These are phyloP conservation scores for Fusarium clavum DNA, from an alignment of 2,329 filamentous ascomycete genomes.

Conservation along the genomic window DNA sequence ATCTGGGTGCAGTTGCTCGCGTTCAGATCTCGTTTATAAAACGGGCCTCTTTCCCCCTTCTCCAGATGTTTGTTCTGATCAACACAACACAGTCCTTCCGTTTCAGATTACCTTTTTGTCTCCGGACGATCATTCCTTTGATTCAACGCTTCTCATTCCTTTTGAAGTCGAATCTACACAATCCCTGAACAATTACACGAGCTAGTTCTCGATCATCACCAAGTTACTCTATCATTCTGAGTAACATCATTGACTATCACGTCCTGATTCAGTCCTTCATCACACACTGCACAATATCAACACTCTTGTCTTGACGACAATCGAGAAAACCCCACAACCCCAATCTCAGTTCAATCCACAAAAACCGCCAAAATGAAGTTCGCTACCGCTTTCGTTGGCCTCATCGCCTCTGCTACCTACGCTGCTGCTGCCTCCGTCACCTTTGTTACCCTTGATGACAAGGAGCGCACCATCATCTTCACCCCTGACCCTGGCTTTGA, in stretches of 20 bases:
- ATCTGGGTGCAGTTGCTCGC: slow-evolving; percentile 21
- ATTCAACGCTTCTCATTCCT: slow-evolving; percentile 50
- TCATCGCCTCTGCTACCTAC: slow-evolving; percentile 57
- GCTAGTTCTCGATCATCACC: slow-evolving; percentile 44
- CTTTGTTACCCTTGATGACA: slow-evolving; percentile 68
- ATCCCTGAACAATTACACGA: slow-evolving; percentile 42
- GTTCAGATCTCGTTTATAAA: slow-evolving; percentile 45
- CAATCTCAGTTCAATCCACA: slow-evolving; percentile 21
- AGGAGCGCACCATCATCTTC: slow-evolving; percentile 63
- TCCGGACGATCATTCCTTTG: slow-evolving; percentile 48
- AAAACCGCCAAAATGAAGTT: slow-evolving; percentile 65
- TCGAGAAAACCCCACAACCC: slow-evolving; percentile 26
- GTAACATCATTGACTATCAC: slow-evolving; percentile 24
- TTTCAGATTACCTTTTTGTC: slow-evolving; percentile 42
- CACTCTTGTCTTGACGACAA: slow-evolving; percentile 47
- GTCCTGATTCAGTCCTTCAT: slow-evolving; percentile 44
- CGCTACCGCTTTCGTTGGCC: slow-evolving; percentile 57
- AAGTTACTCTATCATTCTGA: slow-evolving; percentile 26
- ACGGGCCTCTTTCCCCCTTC: slow-evolving; percentile 41
- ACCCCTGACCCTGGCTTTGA: slow-evolving; percentile 56
- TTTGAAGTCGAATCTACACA: slow-evolving; percentile 46
- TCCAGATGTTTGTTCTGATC: slow-evolving; percentile 28
- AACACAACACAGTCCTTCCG: slow-evolving; percentile 42
- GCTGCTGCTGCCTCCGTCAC: slow-evolving; percentile 63
- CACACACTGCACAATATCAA: slow-evolving; percentile 32